These are phyloP conservation scores for Cruciata laevipes DNA, from an alignment of 257 asterid genomes.

Conservation along the genomic window DNA sequence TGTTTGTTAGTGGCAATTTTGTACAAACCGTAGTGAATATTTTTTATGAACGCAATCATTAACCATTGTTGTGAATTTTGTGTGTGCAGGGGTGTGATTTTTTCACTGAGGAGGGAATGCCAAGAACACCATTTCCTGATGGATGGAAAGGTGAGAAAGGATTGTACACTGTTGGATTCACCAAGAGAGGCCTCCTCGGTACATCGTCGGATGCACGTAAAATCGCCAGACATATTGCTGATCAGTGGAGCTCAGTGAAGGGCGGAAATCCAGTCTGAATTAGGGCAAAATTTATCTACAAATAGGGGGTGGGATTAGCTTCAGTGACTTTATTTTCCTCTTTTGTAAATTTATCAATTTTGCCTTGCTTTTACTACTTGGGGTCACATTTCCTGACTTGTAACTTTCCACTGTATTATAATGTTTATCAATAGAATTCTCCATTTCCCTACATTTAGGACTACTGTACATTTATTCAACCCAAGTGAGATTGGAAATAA, in stretches of 20 bases:
- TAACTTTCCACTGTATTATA: conserved; percentile 4
- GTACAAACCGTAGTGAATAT: no score
- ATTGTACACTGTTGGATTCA: conserved; percentile 78
- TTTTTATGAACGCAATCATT: no score
- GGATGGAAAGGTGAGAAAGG: conserved; percentile 91
- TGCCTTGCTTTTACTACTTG: conserved; percentile 18
- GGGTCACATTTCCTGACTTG: conserved; percentile 11
- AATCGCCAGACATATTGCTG: conserved; percentile 47
- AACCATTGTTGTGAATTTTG: neutral
- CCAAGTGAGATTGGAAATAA: neutral
- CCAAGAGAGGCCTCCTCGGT: conserved; percentile 79
- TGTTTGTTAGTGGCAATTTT: neutral
- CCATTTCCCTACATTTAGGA: neutral
- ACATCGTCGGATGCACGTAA: conserved; percentile 64
- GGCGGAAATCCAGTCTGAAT: conserved; percentile 2
- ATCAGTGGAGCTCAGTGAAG: conserved; percentile 47
- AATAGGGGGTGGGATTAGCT: neutral
- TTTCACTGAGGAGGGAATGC: conserved; percentile 78
- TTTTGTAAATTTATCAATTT: conserved; percentile 56
- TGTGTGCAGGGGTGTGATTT: conserved; percentile 54
- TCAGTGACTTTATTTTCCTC: neutral
- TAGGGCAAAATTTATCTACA: neutral
- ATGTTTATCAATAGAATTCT: conserved; percentile 7
- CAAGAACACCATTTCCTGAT: conserved; percentile 62
- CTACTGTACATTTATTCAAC: neutral